Conservation (phyloP, 345 rosid species). For the Acer saccharum region DNA sequence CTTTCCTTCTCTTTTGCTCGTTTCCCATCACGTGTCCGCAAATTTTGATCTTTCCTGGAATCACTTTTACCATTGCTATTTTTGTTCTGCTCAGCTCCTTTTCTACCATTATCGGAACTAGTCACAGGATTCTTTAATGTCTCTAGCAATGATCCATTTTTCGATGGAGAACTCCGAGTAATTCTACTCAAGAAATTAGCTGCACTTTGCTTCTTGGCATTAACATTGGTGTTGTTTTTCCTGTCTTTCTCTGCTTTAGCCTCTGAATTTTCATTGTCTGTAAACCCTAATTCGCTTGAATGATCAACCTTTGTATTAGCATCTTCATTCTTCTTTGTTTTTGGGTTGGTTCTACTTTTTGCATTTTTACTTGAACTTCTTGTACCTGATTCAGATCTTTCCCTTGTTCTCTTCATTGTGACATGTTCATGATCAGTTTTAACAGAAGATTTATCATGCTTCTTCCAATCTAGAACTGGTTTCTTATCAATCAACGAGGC, state of each 20-base stretch:
- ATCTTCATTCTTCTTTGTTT: slow-evolving; percentile 13
- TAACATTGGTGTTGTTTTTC: slow-evolving; percentile 22
- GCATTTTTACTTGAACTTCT: slow-evolving; percentile 25
- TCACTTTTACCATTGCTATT: slow-evolving; percentile 25
- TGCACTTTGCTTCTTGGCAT: slow-evolving; percentile 47
- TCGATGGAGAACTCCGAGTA: slow-evolving; percentile 36
- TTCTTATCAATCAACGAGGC: slow-evolving; percentile 33
- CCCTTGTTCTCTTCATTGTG: slow-evolving; percentile 34
- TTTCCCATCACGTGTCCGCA: slow-evolving; percentile 31
- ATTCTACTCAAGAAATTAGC: slow-evolving; percentile 54
- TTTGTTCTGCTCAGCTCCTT: slow-evolving; percentile 32
- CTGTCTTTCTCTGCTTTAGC: slow-evolving; percentile 33
- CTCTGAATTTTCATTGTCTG: slow-evolving; percentile 27
- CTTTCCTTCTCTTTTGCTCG: slow-evolving; percentile 26
- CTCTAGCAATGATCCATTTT: slow-evolving; percentile 26
- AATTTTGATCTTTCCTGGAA: slow-evolving; percentile 21
- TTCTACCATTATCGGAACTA: slow-evolving; percentile 37
- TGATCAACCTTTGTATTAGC: slow-evolving; percentile 19
- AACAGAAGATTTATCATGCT: slow-evolving; percentile 30
- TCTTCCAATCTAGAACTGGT: slow-evolving; percentile 26
- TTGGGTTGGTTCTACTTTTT: slow-evolving; percentile 3
- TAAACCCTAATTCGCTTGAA: slow-evolving; percentile 32
- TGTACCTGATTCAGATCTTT: slow-evolving; percentile 21
- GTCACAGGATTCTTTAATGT: slow-evolving; percentile 21
- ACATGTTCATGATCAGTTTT: slow-evolving; percentile 29